Base-by-base conservation (phyloP, 2,329 filamentous ascomycete genomes). In the Colletotrichum noveboracense region DNA sequence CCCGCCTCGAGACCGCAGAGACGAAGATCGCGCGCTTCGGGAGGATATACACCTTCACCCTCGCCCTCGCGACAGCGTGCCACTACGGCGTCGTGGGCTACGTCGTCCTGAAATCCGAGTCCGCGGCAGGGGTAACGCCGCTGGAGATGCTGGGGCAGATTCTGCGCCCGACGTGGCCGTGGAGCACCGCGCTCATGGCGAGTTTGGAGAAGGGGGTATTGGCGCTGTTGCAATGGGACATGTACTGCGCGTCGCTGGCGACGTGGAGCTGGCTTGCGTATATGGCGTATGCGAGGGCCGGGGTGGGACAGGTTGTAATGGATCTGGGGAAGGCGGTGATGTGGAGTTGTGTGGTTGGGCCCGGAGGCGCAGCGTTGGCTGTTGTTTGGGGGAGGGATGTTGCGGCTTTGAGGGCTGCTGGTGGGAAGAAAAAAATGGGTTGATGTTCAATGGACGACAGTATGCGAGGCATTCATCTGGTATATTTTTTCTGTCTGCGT, bases 181-280 rank as follows among this genome's bases (percentile, higher is more conserved):
- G 60, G 18, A 43, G 52, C 2, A 28, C 13, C 12, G 32, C 30
- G 21, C 68, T 21, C n/a, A 68, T 77, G 38, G 61, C 38, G 3
- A 76, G 70, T 4, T 3, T 79, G 14, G 71, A 78, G 9, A 69
- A 72, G 21, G 79, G 77, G 0, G 32, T 32, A 0, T 24, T 78
- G 58, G 62, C 73, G 5, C 26, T 79, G 9, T 62, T 81, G 52
- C 78, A 80, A 64, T 81, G 79, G 66, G 79, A 81, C 18, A 28
- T 80, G 58, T 79, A 78, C 70, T 79, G 78, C 62, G 77, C 77
- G 1, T 65, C 67, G 6, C 48, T 48, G 12, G 77, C 73, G 2
- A 64, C 70, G 4, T 66, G 76, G 34, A 28, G 64, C 9, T 76
- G 77, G 71, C 68, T 76, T 16, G 9, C 66, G 7, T 77, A 77